Evolutionary conservation across 2,329 filamentous ascomycete genomes (phyloP), one percentile per base, ranked within the genome.

Genomic region (Cytospora paraplurivora): DNA sequence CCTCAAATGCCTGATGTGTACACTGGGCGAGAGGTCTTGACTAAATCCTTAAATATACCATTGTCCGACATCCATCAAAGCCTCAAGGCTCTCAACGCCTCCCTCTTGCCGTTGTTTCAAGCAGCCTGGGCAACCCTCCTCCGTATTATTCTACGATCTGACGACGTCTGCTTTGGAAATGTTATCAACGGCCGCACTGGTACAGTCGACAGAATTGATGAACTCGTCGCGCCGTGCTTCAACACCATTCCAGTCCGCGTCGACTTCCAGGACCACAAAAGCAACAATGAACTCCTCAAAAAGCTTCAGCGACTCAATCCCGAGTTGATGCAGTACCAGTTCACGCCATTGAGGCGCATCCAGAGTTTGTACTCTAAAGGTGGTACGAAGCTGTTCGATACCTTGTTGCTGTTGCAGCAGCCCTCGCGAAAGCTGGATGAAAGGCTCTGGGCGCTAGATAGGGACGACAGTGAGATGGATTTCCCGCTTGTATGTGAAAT

Each of bases 161-260:
- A 77, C 0, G 93, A 97, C 70, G 70, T 97, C 6, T 95, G 91
- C 73, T 97, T 97, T 71, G 93, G 94, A 0, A 95, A 92, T 69
- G 88, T 97, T 2, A 83, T 94, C 62, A 93, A 87, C 71, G 93
- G 93, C 1, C 86, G 93, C 8, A 88, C 87, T 0, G 72, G 91
- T 11, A 76, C 85, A 0, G 74, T 93, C 3, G 82, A 89, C 7
- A 84, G 83, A 0, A 79, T 94, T 12, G 87, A 93, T 44, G 79
- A 82, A 4, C 82, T 97, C 7, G 85, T 96, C n/a, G 92, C 91
- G 0, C 93, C 93, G 0, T 96, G 92, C 73, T 97, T 97, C 80
- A 97, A 97, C 72, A 96, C 93, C 0, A 76, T 97, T 13, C 92
- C 93, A 0, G 72, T 93, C 1, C 84, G 92, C 33, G 76, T 86